Conservation (phyloP, 2,329 filamentous ascomycete genomes). For the Blumeria hordei region DNA sequence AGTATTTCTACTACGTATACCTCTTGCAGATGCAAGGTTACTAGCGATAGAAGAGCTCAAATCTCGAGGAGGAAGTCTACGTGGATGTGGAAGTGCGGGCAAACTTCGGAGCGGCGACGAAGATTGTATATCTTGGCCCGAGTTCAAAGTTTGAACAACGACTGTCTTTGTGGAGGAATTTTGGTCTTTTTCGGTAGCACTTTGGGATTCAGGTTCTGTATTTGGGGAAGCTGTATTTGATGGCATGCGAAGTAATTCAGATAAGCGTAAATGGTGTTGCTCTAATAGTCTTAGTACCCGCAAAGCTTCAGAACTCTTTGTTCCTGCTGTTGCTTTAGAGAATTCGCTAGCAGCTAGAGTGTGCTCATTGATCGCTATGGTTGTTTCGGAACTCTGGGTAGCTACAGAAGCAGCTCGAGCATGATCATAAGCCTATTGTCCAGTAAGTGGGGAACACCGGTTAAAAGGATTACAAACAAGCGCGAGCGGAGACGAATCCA, state of each 20-base stretch:
- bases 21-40: conserved; percentile 65
- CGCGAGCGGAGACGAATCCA: conserved; percentile 47
- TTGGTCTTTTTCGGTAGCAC: conserved; percentile 10
- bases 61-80: conserved; percentile 33
- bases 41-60: conserved; percentile 65
- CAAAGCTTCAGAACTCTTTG: conserved; percentile 45
- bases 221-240: conserved; percentile 9
- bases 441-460: conserved; percentile 7
- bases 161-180: conserved; percentile 14
- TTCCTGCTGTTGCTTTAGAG: conserved; percentile 53
- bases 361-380: conserved; percentile 69
- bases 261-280: conserved; percentile 64
- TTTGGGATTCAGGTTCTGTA: conserved; percentile 11
- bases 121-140: conserved; percentile 11
- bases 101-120: conserved; percentile 10
- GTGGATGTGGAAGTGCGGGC: conserved; percentile 11
- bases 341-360: conserved; percentile 75
- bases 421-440: conserved; percentile 56
- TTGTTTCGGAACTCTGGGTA: conserved; percentile 41
- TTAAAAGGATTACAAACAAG: conserved; percentile 22
- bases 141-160: conserved; percentile 14
- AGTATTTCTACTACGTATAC: conserved; percentile 42
- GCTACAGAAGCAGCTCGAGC: conserved; percentile 63
- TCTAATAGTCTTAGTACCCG: conserved; percentile 69
- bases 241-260: conserved; percentile 54